Evolutionary conservation across 2,329 filamentous ascomycete genomes (phyloP), one percentile per base, ranked within the genome.

Genomic region (Didymella arachidicola): DNA sequence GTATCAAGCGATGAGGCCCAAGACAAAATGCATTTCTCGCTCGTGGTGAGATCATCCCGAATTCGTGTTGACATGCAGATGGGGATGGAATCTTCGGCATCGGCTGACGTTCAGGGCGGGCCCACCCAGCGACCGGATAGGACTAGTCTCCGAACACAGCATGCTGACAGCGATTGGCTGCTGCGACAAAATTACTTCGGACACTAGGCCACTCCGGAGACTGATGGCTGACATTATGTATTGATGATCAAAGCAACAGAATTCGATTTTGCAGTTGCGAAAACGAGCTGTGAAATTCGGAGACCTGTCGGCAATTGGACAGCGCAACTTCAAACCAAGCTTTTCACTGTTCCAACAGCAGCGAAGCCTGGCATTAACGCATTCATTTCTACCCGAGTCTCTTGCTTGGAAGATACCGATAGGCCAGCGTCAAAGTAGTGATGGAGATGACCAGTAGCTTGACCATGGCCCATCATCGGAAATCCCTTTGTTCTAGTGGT

Each of bases 101-200:
- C 41, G 29, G 14, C 38, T 44, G 51, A 48, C 42, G 47, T 55
- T 42, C 27, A 26, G 30, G 12, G 18, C 36, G 22, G 34, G 30
- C 44, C 45, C 51, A 46, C 45, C 29, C 11, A 10, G 7, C 4
- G 29, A 44, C 43, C 16, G 29, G 59, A 55, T 7, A 53, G 50
- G 55, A 58, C 55, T 66, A 66, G 59, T 57, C 61, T 60, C 63
- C 59, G 61, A 61, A 39, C 18, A 11, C 11, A 16, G n/a, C 18
- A 10, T 36, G 18, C 16, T 27, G 16, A 10, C 16, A 11, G 18
- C 36, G 2, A 57, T 53, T 58, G 47, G 59, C 7, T 36, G 41
- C n/a, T 22, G 19, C 32, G n/a, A 7, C n/a, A 29, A 3, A 25
- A 18, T 14, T n/a, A 8, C 19, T 8, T 38, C 53, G 45, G 45